phyloP scores from a whole-genome alignment of 78 protist species.

The Cavenderia fasciculata region DNA sequence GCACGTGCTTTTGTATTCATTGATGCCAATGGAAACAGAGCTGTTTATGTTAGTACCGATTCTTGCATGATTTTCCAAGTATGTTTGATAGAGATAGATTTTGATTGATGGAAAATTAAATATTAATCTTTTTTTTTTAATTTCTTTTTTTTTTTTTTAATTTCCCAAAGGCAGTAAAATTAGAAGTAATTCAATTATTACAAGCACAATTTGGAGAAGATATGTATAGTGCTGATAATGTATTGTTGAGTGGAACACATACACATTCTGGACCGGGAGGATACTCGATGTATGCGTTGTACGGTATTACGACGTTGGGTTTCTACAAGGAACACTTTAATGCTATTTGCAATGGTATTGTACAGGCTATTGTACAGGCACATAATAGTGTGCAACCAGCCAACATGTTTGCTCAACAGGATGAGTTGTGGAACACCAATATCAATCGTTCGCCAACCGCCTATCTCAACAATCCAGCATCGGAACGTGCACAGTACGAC shows the following conservation, averaged over 20 bases:
- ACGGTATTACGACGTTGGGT: slow-evolving; percentile 81
- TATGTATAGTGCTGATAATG: slow-evolving; percentile 60
- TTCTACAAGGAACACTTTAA: slow-evolving; percentile 74
- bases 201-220: slow-evolving; percentile 11
- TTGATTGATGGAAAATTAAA: not conserved
- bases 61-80: slow-evolving; percentile 81
- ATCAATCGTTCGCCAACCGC: slow-evolving; percentile 88
- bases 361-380: slow-evolving; percentile 78
- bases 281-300: slow-evolving; percentile 74
- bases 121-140: too few species aligned
- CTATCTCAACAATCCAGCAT: slow-evolving; percentile 80
- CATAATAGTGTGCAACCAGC: slow-evolving; percentile 65
- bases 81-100: not conserved
- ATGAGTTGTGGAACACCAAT: slow-evolving; percentile 65
- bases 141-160: too few species aligned
- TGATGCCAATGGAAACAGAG: slow-evolving; percentile 54
- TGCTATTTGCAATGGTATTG: slow-evolving; percentile 82
- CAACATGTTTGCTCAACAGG: not conserved
- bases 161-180: slow-evolving; percentile 7
- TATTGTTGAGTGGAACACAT: slow-evolving; percentile 83
- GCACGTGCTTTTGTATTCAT: slow-evolving; percentile 78
- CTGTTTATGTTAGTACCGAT: slow-evolving; percentile 63
- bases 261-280: slow-evolving; percentile 90
- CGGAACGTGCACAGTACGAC: slow-evolving; percentile 75
- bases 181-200: slow-evolving; percentile 30